Percentiles rank a stretch among this genome's conserved stretches.
Conservation (phyloP, 1,284 basidiomycete species). For the Leccinum griseonigrum region DNA sequence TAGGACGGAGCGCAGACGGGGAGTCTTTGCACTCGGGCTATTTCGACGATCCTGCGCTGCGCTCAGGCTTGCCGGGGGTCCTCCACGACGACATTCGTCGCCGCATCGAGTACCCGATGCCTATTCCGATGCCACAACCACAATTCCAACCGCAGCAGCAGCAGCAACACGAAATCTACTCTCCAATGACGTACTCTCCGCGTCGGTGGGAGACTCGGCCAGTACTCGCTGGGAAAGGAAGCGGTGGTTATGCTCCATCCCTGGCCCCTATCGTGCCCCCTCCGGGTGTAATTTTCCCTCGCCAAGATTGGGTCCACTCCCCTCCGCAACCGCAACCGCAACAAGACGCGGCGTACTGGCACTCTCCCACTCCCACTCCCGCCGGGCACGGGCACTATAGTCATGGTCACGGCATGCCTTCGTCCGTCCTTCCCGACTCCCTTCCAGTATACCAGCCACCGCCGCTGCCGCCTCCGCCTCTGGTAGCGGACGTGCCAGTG, state of each 20-base stretch:
- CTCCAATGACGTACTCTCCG: background rate
- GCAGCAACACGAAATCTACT: slow-evolving; percentile 4
- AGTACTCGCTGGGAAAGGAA: slow-evolving; percentile 11
- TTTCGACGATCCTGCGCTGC: slow-evolving; percentile 5
- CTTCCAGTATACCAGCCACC: background rate
- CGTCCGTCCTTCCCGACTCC: background rate
- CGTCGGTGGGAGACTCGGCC: slow-evolving; percentile 16
- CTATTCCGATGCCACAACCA: slow-evolving; percentile 7
- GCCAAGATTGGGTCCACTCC: slow-evolving; percentile 18
- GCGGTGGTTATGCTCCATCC: slow-evolving; percentile 4
- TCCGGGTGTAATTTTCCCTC: slow-evolving; percentile 28
- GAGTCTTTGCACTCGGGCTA: slow-evolving; percentile 13
- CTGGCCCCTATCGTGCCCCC: slow-evolving; percentile 22
- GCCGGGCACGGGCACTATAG: background rate
- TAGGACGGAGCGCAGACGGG: slow-evolving; percentile 21
- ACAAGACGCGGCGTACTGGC: slow-evolving; percentile 6
- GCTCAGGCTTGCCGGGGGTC: slow-evolving; percentile 5
- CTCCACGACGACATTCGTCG: slow-evolving; percentile 7
- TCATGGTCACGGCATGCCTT: background rate
- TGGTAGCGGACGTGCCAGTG: background rate
- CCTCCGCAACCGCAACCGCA: background rate
- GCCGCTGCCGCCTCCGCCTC: background rate
- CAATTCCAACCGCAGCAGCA: slow-evolving; percentile 9
- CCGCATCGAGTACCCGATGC: slow-evolving; percentile 17
- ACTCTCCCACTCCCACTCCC: background rate